Evolutionary conservation across 2,329 filamentous ascomycete species (phyloP).

Genomic region (Fusarium scirpi): DNA sequence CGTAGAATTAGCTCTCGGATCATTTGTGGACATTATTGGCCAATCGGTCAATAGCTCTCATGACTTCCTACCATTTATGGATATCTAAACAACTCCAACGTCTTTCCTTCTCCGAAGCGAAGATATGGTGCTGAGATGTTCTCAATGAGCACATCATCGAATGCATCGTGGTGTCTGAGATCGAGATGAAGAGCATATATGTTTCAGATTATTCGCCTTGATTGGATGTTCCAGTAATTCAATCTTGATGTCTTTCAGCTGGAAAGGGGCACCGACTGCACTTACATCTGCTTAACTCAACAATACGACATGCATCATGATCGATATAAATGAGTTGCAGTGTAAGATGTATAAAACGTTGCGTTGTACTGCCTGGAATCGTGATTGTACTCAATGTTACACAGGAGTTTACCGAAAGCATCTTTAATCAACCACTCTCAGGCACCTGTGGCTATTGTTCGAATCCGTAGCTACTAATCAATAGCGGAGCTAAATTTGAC

Average conservation of each 20-base stretch:
- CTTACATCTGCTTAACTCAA: neutral
- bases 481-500: neutral
- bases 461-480: neutral
- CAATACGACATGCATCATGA: neutral
- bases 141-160: neutral
- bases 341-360: neutral
- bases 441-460: neutral
- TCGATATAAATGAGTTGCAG: neutral
- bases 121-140: neutral
- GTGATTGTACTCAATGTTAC: neutral
- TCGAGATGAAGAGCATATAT: neutral
- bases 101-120: neutral
- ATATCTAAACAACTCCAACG: neutral
- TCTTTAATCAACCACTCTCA: neutral
- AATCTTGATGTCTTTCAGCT: neutral
- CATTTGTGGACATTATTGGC: slow-evolving; percentile 11
- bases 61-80: slow-evolving; percentile 2
- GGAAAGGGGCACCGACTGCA: neutral
- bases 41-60: slow-evolving; percentile 12
- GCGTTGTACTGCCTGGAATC: neutral
- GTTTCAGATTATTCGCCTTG: neutral
- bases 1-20: slow-evolving; percentile 16
- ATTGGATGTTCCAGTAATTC: neutral
- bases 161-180: neutral
- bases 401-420: neutral